phyloP scores from a whole-genome alignment of 495 filamentous ascomycete genomes.

The Podospora australis region DNA sequence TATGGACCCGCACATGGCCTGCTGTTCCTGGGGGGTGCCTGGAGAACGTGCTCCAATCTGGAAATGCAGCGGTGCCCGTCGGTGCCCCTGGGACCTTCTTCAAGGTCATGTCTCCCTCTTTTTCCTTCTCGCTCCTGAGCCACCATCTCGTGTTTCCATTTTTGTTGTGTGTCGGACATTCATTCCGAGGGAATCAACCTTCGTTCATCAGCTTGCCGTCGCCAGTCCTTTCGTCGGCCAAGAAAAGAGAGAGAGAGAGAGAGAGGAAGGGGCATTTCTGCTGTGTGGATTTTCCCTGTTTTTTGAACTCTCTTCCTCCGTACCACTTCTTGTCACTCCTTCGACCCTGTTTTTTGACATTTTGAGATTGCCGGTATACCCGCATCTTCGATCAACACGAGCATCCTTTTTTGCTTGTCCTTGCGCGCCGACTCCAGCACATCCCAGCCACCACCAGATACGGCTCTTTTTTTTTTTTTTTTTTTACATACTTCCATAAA shows the following conservation, averaged over 20 bases:
- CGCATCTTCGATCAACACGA: neutral
- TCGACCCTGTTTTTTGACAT: slow-evolving; percentile 10
- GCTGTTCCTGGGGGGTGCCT: too few species aligned
- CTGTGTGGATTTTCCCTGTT: neutral
- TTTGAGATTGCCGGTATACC: neutral
- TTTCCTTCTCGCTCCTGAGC: slow-evolving; percentile 2
- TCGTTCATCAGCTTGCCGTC: too few species aligned
- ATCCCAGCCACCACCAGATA: neutral
- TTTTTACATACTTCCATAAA: too few species aligned
- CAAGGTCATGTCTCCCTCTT: neutral
- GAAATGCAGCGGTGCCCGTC: neutral
- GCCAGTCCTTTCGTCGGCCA: too few species aligned
- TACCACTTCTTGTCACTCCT: slow-evolving; percentile 26
- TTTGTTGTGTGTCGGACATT: neutral
- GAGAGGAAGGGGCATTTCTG: slow-evolving; percentile 4
- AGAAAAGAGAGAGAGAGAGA: too few species aligned
- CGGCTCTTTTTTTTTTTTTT: too few species aligned
- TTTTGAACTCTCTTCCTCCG: too few species aligned
- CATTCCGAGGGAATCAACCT: neutral
- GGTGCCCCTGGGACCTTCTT: neutral
- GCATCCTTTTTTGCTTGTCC: neutral
- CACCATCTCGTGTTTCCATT: slow-evolving; percentile 8
- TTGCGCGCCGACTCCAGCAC: neutral
- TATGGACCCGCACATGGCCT: too few species aligned
- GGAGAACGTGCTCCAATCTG: too few species aligned